phyloP scores from a whole-genome alignment of 768 basidiomycete species.

The Pleurotus cornucopiae region DNA sequence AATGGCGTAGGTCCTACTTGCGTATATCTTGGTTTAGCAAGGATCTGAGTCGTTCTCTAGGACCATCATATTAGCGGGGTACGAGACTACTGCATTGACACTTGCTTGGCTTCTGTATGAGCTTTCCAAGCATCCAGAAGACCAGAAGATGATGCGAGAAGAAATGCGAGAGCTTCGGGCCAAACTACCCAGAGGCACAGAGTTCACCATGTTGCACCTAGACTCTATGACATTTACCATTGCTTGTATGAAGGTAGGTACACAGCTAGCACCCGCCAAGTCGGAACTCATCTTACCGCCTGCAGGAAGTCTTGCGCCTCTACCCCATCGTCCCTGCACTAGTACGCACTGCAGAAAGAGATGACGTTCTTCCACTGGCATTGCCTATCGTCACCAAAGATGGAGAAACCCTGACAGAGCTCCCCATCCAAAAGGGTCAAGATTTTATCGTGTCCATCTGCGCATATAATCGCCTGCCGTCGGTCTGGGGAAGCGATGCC shows the following conservation, averaged over 20 bases:
- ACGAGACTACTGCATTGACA: slow-evolving; percentile 39
- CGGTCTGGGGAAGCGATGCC: slow-evolving; percentile 17
- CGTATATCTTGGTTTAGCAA: not conserved
- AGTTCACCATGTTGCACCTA: not conserved
- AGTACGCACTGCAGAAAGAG: slow-evolving; percentile 16
- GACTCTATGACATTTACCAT: slow-evolving; percentile 1
- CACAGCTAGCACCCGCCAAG: too few species aligned
- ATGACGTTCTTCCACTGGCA: slow-evolving; percentile 41
- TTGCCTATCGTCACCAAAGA: slow-evolving; percentile 27
- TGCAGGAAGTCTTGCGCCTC: slow-evolving; percentile 24
- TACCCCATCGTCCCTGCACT: slow-evolving; percentile 25
- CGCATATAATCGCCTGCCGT: slow-evolving; percentile 28
- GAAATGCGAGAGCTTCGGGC: slow-evolving; percentile 30
- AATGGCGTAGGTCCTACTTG: slow-evolving; percentile 15
- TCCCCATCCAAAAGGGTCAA: slow-evolving; percentile 31
- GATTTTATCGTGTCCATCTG: slow-evolving; percentile 28
- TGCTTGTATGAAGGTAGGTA: slow-evolving; percentile 4
- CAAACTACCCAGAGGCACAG: not conserved
- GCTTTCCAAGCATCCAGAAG: slow-evolving; percentile 36
- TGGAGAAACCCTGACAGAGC: slow-evolving; percentile 26
- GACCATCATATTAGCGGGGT: slow-evolving; percentile 18
- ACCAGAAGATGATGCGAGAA: slow-evolving; percentile 41
- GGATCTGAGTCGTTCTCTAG: not conserved
- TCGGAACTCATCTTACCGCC: not conserved
- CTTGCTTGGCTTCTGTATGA: slow-evolving; percentile 42